phyloP scores from a whole-genome alignment of 2,329 filamentous ascomycete genomes.

The Monilinia fructicola region DNA sequence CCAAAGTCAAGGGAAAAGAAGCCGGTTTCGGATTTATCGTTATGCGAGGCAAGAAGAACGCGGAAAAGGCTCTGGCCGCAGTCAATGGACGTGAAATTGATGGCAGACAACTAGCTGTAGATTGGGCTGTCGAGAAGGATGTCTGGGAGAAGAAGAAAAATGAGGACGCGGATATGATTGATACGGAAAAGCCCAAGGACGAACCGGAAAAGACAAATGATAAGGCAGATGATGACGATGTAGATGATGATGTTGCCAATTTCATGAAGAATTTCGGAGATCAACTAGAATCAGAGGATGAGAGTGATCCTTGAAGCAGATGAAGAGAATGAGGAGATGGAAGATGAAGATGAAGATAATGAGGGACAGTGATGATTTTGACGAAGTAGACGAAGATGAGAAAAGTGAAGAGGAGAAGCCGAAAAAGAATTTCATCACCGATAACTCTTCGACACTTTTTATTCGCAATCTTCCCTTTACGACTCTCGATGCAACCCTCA shows the following conservation, averaged over 20 bases:
- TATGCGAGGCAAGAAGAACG: conserved; percentile 83
- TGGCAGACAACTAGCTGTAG: conserved; percentile 84
- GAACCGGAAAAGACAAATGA: conserved; percentile 38
- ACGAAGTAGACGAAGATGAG: conserved; percentile 42
- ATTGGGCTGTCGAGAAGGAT: conserved; percentile 93
- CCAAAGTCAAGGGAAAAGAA: conserved; percentile 67
- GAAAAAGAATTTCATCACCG: conserved; percentile 47
- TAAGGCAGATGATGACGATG: conserved; percentile 32
- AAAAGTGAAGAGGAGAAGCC: conserved; percentile 43
- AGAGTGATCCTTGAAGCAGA: conserved; percentile 38
- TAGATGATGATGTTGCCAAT: conserved; percentile 42
- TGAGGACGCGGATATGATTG: conserved; percentile 42
- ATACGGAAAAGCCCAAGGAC: conserved; percentile 41
- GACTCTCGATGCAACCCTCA: conserved; percentile 76
- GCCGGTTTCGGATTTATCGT: conserved; percentile 93
- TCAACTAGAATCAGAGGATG: conserved; percentile 43
- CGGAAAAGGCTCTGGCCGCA: conserved; percentile 79
- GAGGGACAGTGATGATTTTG: conserved; percentile 51
- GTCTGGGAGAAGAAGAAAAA: conserved; percentile 67
- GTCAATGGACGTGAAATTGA: conserved; percentile 91
- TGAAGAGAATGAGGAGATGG: conserved; percentile 40
- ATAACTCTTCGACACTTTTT: conserved; percentile 80
- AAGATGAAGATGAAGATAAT: conserved; percentile 43
- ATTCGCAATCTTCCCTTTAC: conserved; percentile 93
- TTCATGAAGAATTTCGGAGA: conserved; percentile 41